Conservation (phyloP, 2,329 filamentous ascomycete genomes). For the Lachnellula subtilissima region DNA sequence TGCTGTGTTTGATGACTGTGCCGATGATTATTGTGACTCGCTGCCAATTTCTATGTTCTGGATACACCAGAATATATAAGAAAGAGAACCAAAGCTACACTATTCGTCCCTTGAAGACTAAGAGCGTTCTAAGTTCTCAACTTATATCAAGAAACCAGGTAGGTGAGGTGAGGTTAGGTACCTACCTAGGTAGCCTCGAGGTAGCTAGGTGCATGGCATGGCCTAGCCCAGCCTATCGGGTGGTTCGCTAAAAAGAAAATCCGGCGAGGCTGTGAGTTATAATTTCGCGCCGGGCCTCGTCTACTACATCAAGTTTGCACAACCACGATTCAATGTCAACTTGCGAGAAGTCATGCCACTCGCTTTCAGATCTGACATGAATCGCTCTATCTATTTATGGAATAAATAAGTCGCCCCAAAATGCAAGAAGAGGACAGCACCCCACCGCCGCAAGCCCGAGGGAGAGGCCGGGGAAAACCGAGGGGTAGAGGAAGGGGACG, state of each 20-base stretch:
- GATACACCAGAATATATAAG: too few relatives aligned
- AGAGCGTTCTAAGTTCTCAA: too few relatives aligned
- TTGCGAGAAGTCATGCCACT: neutral
- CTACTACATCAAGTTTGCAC: neutral
- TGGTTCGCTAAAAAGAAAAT: neutral
- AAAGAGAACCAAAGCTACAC: neutral
- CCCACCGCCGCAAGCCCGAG: neutral
- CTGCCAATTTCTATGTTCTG: neutral
- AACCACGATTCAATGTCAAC: neutral
- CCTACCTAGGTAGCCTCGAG: too few relatives aligned
- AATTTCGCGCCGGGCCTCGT: neutral
- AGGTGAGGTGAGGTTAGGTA: too few relatives aligned
- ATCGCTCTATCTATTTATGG: neutral
- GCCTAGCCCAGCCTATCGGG: neutral
- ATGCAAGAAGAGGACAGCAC: neutral
- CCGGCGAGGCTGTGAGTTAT: neutral
- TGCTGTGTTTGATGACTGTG: neutral
- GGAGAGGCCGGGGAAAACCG: neutral
- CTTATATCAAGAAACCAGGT: too few relatives aligned
- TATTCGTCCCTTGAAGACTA: too few relatives aligned
- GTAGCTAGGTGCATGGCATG: too few relatives aligned
- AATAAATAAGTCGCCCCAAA: neutral
- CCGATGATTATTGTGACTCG: too few relatives aligned
- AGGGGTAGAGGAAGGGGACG: neutral
- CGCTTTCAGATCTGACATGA: neutral